These are phyloP conservation scores for Fagus sylvatica DNA, from an alignment of 306 rosid genomes.

Conservation along the genomic window DNA sequence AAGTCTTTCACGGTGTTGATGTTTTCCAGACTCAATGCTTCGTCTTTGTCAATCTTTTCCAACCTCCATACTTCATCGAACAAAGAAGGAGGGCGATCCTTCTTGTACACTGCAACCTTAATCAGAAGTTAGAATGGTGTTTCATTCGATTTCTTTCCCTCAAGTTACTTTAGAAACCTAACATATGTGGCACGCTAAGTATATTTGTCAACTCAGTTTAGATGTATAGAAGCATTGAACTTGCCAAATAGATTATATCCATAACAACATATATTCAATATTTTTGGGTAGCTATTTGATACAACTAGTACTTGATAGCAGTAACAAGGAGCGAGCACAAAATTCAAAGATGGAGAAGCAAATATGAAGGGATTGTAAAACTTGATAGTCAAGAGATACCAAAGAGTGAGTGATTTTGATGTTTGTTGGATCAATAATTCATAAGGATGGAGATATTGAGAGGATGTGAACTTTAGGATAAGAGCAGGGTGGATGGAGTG, in stretches of 20 bases:
- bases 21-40: conserved; percentile 75
- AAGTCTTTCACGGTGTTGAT: conserved; percentile 77
- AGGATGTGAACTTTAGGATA: too few relatives aligned
- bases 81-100: conserved; percentile 96
- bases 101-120: conserved; percentile 78
- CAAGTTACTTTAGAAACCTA: conserved; percentile 16
- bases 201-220: not conserved
- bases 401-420: too few relatives aligned
- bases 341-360: too few relatives aligned
- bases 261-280: not conserved
- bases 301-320: not conserved
- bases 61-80: conserved; percentile 94
- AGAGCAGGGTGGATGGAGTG: too few relatives aligned
- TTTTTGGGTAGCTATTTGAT: not conserved
- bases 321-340: not conserved
- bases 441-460: too few relatives aligned
- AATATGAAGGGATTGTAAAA: too few relatives aligned
- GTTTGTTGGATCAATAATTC: too few relatives aligned
- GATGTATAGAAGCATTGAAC: not conserved
- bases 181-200: not conserved
- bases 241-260: not conserved
- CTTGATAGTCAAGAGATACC: too few relatives aligned
- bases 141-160: conserved; percentile 18
- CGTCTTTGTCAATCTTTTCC: conserved; percentile 94
- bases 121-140: conserved; percentile 19